Percentiles rank a stretch among this genome's conserved stretches.
phyloP scores from a whole-genome alignment of 306 rosid species.

The Fragaria vesca region DNA sequence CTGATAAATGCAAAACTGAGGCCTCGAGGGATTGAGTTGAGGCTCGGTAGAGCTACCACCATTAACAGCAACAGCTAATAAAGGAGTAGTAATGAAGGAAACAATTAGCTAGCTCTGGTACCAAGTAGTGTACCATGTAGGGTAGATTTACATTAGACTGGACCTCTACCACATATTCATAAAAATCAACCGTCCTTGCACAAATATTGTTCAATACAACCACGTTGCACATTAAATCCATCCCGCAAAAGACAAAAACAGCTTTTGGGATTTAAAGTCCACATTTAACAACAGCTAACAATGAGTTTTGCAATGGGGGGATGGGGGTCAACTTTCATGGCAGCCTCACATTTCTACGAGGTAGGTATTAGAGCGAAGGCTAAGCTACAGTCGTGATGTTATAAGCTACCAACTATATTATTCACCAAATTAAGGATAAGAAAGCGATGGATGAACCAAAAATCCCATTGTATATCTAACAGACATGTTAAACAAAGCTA shows the following conservation, averaged over 20 bases:
- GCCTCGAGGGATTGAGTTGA: not conserved
- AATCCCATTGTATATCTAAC: not conserved
- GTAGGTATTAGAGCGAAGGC: slow-evolving; percentile 3
- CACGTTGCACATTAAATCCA: not conserved
- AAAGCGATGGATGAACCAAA: slow-evolving; percentile 4
- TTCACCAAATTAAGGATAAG: slow-evolving; percentile 13
- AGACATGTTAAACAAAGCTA: not conserved
- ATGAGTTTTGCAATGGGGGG: not conserved
- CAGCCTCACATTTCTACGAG: slow-evolving; percentile 16
- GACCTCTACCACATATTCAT: not conserved
- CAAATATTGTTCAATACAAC: slow-evolving; percentile 3
- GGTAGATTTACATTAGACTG: not conserved
- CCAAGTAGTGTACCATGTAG: not conserved
- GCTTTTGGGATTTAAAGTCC: slow-evolving; percentile 32
- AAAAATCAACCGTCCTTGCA: not conserved
- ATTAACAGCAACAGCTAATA: slow-evolving; percentile 5
- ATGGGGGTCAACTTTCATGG: slow-evolving; percentile 1
- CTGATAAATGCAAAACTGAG: not conserved
- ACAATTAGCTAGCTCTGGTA: not conserved
- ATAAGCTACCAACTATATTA: slow-evolving; percentile 20
- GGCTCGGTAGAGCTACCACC: not conserved
- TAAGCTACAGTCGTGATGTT: slow-evolving; percentile 3
- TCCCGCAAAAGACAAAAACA: slow-evolving; percentile 19
- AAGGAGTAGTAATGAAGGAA: not conserved
- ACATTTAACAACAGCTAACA: slow-evolving; percentile 14